phyloP scores from a whole-genome alignment of 108 stramenopile species.

The Discostella stelligeroides region DNA sequence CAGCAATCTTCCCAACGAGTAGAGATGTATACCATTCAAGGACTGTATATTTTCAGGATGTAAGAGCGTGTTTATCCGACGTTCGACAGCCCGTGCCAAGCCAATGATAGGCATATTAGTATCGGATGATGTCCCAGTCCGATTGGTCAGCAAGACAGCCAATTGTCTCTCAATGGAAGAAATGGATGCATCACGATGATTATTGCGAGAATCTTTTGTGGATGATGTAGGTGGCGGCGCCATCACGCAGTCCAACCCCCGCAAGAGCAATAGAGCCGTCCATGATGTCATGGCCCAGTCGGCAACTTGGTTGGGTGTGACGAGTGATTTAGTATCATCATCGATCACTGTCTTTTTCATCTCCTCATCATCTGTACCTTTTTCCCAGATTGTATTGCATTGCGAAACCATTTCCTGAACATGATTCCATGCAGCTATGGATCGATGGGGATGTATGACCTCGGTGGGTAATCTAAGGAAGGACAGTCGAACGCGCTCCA shows the following conservation, averaged over 20 bases:
- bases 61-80: constrained; percentile 33
- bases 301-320: constrained; percentile 10
- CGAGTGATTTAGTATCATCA: background rate
- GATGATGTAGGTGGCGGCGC: background rate
- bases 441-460: constrained; percentile 11
- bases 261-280: constrained; percentile 35
- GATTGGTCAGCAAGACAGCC: constrained; percentile 24
- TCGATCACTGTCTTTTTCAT: background rate
- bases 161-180: constrained; percentile 23
- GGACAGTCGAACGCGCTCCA: constrained; percentile 37
- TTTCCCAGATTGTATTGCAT: constrained; percentile 18
- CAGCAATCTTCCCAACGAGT: constrained; percentile 26
- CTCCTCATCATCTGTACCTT: background rate
- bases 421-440: constrained; percentile 29
- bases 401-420: constrained; percentile 22
- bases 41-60: constrained; percentile 12
- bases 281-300: constrained; percentile 45
- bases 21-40: constrained; percentile 31
- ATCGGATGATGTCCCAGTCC: background rate
- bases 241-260: constrained; percentile 20
- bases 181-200: constrained; percentile 5
- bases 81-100: constrained; percentile 12
- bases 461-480: constrained; percentile 37
- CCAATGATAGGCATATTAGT: background rate
- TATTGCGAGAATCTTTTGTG: no score